phyloP scores from a whole-genome alignment of 106 monocot species.

The Agapanthus africanus region DNA sequence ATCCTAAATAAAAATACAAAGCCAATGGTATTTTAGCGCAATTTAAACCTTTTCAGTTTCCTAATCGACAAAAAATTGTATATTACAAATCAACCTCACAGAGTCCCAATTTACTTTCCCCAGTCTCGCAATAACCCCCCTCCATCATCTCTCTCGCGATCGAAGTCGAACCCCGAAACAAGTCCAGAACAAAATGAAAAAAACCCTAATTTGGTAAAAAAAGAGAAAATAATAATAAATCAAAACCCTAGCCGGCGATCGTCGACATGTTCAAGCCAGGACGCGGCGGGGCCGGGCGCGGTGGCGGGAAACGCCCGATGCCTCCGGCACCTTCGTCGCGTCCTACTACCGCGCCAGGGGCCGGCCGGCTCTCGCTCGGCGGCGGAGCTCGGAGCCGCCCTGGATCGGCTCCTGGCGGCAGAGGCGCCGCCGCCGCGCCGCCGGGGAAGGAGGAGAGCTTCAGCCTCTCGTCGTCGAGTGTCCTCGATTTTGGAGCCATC shows the following conservation, averaged over 20 bases:
- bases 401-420: background rate
- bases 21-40: too few species aligned
- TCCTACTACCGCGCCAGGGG: conserved; percentile 8
- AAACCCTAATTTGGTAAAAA: too few species aligned
- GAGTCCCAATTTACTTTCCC: too few species aligned
- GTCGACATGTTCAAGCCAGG: conserved; percentile 41
- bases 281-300: conserved; percentile 28
- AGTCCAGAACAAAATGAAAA: too few species aligned
- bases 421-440: background rate
- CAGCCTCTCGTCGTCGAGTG: conserved; percentile 33
- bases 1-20: too few species aligned
- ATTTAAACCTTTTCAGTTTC: too few species aligned
- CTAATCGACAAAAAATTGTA: too few species aligned
- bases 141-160: too few species aligned
- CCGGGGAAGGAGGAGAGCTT: conserved; percentile 57
- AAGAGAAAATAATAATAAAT: too few species aligned
- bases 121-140: too few species aligned
- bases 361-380: conserved; percentile 6
- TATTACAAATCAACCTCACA: too few species aligned
- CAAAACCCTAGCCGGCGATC: conserved; percentile 7
- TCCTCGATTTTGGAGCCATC: conserved; percentile 72
- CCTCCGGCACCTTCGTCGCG: conserved; percentile 17
- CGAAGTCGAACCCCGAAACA: too few species aligned
- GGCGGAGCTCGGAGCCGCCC: background rate
- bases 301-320: conserved; percentile 31